Evolutionary conservation across 257 asterid genomes (phyloP).

Genomic region (Scutellaria minor): DNA sequence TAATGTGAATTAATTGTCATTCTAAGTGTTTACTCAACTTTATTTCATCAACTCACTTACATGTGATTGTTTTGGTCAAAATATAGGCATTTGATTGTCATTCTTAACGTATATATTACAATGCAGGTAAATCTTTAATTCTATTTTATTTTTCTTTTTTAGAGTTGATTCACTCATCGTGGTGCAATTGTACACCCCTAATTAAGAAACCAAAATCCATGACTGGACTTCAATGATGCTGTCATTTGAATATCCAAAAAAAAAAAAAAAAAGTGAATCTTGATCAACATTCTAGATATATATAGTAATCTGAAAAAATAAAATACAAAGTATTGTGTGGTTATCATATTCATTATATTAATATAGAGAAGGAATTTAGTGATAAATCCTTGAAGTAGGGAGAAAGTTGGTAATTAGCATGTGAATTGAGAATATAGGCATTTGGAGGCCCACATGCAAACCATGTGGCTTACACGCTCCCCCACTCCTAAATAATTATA

Average conservation of each 20-base stretch:
- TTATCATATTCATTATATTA: background rate
- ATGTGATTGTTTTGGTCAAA: no score
- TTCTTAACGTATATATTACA: no score
- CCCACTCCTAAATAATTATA: constrained; percentile 1
- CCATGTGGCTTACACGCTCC: constrained; percentile 41
- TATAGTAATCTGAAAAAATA: background rate
- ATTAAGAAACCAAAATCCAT: constrained; percentile 13
- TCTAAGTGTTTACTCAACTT: no score
- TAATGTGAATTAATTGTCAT: no score
- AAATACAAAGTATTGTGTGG: background rate
- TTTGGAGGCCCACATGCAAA: constrained; percentile 44
- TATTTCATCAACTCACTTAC: no score
- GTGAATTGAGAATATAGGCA: constrained; percentile 41
- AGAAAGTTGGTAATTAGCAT: constrained; percentile 28
- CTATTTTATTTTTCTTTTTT: no score
- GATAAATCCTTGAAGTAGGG: background rate
- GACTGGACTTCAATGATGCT: background rate
- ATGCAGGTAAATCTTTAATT: no score
- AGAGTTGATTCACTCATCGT: no score
- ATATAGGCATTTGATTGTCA: no score
- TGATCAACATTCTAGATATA: constrained; percentile 15
- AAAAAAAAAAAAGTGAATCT: constrained; percentile 8
- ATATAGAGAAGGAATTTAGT: background rate
- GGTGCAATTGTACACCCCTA: background rate
- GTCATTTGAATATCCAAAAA: background rate